These are phyloP conservation scores for Aspergillus carlsbadensis DNA, from an alignment of 495 filamentous ascomycete genomes.

Conservation along the genomic window DNA sequence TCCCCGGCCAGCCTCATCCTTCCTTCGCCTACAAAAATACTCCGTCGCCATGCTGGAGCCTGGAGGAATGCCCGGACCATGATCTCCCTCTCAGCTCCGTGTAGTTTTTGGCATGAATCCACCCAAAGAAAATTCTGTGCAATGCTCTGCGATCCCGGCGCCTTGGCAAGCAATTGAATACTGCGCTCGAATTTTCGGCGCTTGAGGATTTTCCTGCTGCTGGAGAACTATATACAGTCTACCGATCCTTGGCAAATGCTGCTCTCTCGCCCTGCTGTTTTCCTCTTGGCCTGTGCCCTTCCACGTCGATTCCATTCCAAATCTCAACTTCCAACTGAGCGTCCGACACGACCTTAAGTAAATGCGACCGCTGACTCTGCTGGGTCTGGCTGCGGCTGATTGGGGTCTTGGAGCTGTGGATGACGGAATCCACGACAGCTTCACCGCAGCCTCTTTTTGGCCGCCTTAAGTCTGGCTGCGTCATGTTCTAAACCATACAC, in stretches of 20 bases:
- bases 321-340: background rate
- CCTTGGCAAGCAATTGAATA: background rate
- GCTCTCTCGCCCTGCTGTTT: background rate
- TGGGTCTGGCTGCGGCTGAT: background rate
- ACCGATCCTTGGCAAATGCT: constrained; percentile 5
- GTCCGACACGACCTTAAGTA: background rate
- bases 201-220: background rate
- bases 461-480: constrained; percentile 5
- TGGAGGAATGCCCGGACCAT: constrained; percentile 9
- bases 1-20: background rate
- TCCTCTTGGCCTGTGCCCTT: background rate
- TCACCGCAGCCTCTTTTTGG: constrained; percentile 48
- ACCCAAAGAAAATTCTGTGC: constrained; percentile 7
- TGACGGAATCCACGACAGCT: constrained; percentile 19
- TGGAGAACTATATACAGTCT: constrained; percentile 4
- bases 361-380: background rate
- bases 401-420: constrained; percentile 8
- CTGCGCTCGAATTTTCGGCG: constrained; percentile 4
- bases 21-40: background rate
- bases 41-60: background rate
- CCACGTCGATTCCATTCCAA: background rate
- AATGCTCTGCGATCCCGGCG: background rate
- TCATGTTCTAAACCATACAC: constrained; percentile 14
- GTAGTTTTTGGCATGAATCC: constrained; percentile 17
- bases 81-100: constrained; percentile 16